Percentiles rank a stretch among this genome's conserved stretches.
Evolutionary conservation across 352 stramenopile species (phyloP).

Genomic region (Hyaloperonospora arabidopsidis): DNA sequence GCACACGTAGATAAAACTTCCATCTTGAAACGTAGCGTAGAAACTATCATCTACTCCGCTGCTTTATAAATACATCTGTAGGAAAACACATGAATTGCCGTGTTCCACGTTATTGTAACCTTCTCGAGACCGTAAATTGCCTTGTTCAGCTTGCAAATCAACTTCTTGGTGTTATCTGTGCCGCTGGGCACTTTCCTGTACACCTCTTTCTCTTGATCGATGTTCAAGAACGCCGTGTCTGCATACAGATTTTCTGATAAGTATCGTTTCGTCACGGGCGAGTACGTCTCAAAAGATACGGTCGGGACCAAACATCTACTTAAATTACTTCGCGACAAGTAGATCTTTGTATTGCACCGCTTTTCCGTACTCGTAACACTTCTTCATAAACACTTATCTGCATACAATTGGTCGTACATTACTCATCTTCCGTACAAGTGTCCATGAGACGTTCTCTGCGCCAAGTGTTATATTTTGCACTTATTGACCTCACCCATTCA

Average conservation of each 20-base stretch:
- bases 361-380: conserved; percentile 2
- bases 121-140: conserved; percentile 20
- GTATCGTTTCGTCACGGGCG: conserved; percentile 3
- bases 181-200: conserved; percentile 6
- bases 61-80: too few relatives aligned
- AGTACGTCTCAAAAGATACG: conserved; percentile 12
- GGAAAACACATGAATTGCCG: too few relatives aligned
- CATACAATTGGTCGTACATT: not conserved
- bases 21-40: too few relatives aligned
- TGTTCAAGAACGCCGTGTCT: conserved; percentile 11
- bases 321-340: conserved; percentile 4
- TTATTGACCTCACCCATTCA: conserved; percentile 1
- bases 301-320: conserved; percentile 9
- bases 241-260: conserved; percentile 5
- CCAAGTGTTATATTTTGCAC: not conserved
- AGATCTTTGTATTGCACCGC: not conserved
- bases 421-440: not conserved
- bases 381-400: conserved; percentile 8
- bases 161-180: not conserved
- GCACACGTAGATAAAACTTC: too few relatives aligned
- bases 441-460: conserved; percentile 3
- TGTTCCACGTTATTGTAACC: conserved; percentile 18
- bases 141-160: conserved; percentile 13
- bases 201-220: not conserved
- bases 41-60: too few relatives aligned